Conservation (phyloP, 495 filamentous ascomycete genomes). For the Haplographium delicatum region DNA sequence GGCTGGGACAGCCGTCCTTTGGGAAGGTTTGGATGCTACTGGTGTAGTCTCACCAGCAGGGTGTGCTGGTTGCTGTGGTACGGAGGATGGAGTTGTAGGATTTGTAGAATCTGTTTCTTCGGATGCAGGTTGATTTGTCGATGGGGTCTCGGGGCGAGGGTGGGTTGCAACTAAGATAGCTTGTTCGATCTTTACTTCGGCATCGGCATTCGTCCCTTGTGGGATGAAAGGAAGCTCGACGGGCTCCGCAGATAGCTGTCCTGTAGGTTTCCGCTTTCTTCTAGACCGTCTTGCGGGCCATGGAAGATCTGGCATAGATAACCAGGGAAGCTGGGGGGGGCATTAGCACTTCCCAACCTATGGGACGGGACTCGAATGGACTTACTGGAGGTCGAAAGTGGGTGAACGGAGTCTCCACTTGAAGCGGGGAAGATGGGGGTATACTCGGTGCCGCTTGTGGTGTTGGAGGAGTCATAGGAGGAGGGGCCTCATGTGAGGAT, state of each 20-base stretch:
- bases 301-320: slow-evolving; percentile 59
- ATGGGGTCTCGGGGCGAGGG: slow-evolving; percentile 60
- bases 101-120: slow-evolving; percentile 51
- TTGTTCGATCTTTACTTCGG: slow-evolving; percentile 20
- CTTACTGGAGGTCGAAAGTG: slow-evolving; percentile 65
- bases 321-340: slow-evolving; percentile 88
- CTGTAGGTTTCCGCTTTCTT: slow-evolving; percentile 28
- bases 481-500: slow-evolving; percentile 36
- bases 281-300: slow-evolving; percentile 54
- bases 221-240: slow-evolving; percentile 24
- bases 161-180: slow-evolving; percentile 17
- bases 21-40: slow-evolving; percentile 16
- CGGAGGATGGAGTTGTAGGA: slow-evolving; percentile 65
- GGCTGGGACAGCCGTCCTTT: slow-evolving; percentile 36
- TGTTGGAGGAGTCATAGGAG: slow-evolving; percentile 37
- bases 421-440: slow-evolving; percentile 13
- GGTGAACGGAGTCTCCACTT: slow-evolving; percentile 12
- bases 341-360: too few species aligned
- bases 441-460: slow-evolving; percentile 16
- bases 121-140: slow-evolving; percentile 60
- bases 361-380: too few species aligned
- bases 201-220: slow-evolving; percentile 30
- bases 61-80: slow-evolving; percentile 42
- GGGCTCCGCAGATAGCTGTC: slow-evolving; percentile 19
- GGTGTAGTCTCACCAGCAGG: slow-evolving; percentile 38